These are phyloP conservation scores for Suillus tomentosus DNA, from an alignment of 768 basidiomycete species.

Conservation along the genomic window DNA sequence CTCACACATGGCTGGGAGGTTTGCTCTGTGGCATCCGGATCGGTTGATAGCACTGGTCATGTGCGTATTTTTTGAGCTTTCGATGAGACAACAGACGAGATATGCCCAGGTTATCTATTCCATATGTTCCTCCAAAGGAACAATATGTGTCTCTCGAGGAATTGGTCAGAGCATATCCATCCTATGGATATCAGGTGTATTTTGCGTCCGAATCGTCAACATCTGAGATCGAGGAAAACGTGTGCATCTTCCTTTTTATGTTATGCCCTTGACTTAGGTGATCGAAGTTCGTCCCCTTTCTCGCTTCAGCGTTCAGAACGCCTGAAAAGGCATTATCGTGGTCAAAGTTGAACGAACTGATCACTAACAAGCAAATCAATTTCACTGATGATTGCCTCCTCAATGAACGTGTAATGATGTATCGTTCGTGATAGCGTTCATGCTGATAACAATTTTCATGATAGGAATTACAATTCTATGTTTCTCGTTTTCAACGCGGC, in stretches of 20 bases:
- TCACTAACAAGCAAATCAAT: conserved; percentile 1
- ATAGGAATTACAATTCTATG: conserved; percentile 61
- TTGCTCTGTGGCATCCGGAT: conserved; percentile 74
- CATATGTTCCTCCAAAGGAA: conserved; percentile 61
- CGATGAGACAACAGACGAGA: conserved; percentile 6
- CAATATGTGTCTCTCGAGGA: conserved; percentile 52
- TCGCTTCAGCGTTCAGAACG: conserved; percentile 17
- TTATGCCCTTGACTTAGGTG: not conserved
- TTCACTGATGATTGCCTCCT: conserved; percentile 21
- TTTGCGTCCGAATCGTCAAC: conserved; percentile 57
- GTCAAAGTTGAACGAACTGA: conserved; percentile 7
- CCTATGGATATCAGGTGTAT: conserved; percentile 69
- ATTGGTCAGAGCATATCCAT: conserved; percentile 52
- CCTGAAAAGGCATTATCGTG: not conserved
- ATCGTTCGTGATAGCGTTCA: not conserved
- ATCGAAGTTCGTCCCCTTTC: conserved; percentile 27
- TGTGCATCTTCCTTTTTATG: conserved; percentile 28
- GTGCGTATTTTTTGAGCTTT: conserved; percentile 41
- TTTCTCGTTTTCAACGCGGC: conserved; percentile 44
- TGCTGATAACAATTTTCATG: conserved; percentile 1
- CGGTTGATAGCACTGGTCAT: conserved; percentile 58
- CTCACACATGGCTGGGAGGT: conserved; percentile 58
- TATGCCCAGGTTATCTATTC: conserved; percentile 59
- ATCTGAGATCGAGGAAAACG: conserved; percentile 57
- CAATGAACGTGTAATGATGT: conserved; percentile 19